Evolutionary conservation across 2,329 filamentous ascomycete species (phyloP).

Genomic region (Bimuria novae-zelandiae): DNA sequence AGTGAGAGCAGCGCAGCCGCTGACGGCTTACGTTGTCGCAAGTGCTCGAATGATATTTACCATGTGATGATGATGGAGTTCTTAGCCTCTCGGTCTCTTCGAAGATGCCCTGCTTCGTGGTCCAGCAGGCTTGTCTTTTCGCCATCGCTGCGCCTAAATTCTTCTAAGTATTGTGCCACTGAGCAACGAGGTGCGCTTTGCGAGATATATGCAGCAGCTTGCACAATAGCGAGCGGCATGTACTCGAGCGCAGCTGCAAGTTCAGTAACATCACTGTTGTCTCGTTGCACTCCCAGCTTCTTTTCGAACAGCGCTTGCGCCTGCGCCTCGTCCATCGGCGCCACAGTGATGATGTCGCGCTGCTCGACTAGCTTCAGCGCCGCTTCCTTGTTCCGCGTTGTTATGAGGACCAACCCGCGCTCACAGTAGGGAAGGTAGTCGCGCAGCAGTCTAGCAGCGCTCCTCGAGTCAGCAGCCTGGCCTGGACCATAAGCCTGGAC

Average conservation of each 20-base stretch:
- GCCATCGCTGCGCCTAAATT: slow-evolving; percentile 7
- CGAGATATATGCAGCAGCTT: too few species aligned
- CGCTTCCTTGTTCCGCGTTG: slow-evolving; percentile 4
- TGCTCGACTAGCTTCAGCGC: slow-evolving; percentile 7
- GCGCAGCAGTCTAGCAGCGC: not conserved
- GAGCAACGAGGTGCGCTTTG: slow-evolving; percentile 2
- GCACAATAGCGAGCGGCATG: too few species aligned
- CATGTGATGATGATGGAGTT: not conserved
- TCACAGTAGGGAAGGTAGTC: slow-evolving; percentile 4
- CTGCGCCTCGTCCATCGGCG: slow-evolving; percentile 26
- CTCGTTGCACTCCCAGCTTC: slow-evolving; percentile 21
- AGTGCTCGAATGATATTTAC: slow-evolving; percentile 5
- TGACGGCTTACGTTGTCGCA: slow-evolving; percentile 1
- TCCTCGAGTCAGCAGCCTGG: not conserved
- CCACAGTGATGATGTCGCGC: slow-evolving; percentile 17
- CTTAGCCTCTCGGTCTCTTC: slow-evolving; percentile 9
- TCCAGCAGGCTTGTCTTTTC: slow-evolving; percentile 7
- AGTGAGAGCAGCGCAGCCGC: slow-evolving; percentile 7
- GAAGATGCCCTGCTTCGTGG: slow-evolving; percentile 2
- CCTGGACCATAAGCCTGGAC: too few species aligned
- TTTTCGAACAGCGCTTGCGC: slow-evolving; percentile 27
- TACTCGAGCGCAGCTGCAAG: too few species aligned
- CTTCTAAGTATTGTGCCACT: slow-evolving; percentile 7
- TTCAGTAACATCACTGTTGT: slow-evolving; percentile 16
- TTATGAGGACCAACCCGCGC: slow-evolving; percentile 6